Evolutionary conservation across 257 asterid species (phyloP), one percentile per base, ranked within the genome.

Genomic region (Anisodus acutangulus): DNA sequence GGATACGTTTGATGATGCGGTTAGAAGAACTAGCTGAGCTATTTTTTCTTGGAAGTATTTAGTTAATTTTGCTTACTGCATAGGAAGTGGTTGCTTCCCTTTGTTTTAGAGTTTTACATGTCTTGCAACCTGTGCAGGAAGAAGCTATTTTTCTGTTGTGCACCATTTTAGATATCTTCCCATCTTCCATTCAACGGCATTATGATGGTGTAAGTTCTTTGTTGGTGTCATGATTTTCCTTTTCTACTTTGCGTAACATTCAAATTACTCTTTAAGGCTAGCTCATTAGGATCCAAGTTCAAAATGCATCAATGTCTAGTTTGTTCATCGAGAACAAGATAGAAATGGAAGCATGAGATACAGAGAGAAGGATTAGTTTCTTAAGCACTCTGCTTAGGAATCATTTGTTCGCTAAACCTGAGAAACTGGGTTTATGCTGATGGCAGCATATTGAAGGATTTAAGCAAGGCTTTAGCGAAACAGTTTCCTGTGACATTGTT

Each of bases 171-270:
- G 86, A 85, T 80, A 72, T 82, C 76, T 95, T 92, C 85, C 98
- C 99, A 19, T 74, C 84, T 55, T 89, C 98, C 83, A 89, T 94
- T 81, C 87, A 88, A 71, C 94, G 92, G 17, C 93, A 93, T 89
- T 91, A 94, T 87, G 97, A 95, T 81, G 84, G 79, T 84, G 99
- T 97, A 91, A 92, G 97, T 88, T 80, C 66, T 69, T 82, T 84
- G 22, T 83, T 72, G 64, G 60, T 82, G 41, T 78, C 74, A 16
- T 53, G 62, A 78, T 26, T 76, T 78, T 53, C 2, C 26, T 37
- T 47, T 17, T 39, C 43, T 41, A 26, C 31, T 26, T 26, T 26
- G 31, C 26, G 22, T 70, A 84, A 54, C 79, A 78, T 78, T 35
- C 4, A 53, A 51, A 53, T 26, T 13, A 7, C 47, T 51, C 47